These are phyloP conservation scores for Discostella pseudostelligera DNA, from an alignment of 108 stramenopile genomes.

Conservation along the genomic window DNA sequence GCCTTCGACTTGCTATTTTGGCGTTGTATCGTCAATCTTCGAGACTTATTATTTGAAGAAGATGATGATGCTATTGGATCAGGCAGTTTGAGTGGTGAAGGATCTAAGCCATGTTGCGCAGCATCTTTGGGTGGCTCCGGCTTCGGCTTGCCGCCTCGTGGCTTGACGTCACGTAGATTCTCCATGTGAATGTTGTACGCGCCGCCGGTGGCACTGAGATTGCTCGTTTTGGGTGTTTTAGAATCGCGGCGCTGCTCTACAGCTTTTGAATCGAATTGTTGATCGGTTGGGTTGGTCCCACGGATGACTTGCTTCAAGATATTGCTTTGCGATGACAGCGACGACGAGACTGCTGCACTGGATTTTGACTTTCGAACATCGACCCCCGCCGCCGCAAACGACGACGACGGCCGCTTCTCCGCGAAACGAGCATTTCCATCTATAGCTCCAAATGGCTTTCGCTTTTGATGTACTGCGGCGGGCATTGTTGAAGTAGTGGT, in stretches of 20 bases:
- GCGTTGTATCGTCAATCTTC: neutral
- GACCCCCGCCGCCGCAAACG: no score
- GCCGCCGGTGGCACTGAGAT: conserved; percentile 22
- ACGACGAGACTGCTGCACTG: neutral
- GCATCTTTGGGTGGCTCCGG: neutral
- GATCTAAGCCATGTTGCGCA: conserved; percentile 19
- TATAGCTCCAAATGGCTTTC: conserved; percentile 33
- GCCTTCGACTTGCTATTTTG: neutral
- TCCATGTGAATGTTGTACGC: conserved; percentile 10
- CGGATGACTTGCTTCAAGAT: conserved; percentile 8
- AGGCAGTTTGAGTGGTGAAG: conserved; percentile 30
- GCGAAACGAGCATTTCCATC: conserved; percentile 13
- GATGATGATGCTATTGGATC: conserved; percentile 21
- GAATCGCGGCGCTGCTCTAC: conserved; percentile 33
- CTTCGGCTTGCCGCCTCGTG: conserved; percentile 2
- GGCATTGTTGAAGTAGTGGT: neutral
- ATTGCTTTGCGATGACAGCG: neutral
- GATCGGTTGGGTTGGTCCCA: neutral
- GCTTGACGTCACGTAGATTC: neutral
- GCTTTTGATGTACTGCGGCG: conserved; percentile 5
- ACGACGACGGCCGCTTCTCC: neutral
- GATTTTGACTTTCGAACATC: neutral
- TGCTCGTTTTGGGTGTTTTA: conserved; percentile 38
- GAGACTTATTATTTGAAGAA: neutral
- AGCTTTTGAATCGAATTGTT: neutral